Conservation (phyloP, 345 rosid species). For the Pugionium dolabratum region DNA sequence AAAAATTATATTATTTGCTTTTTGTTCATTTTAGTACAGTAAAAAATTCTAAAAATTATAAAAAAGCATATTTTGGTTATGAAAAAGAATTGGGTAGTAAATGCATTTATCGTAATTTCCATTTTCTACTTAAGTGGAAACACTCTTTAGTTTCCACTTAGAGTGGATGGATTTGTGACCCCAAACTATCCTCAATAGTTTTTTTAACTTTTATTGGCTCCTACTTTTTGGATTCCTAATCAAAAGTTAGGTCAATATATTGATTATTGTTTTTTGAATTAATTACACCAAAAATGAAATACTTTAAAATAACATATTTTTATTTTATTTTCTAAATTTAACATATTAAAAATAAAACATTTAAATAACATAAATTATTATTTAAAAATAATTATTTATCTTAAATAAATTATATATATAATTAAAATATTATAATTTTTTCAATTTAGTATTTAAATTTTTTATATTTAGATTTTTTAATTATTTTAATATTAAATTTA, state of each 20-base stretch:
- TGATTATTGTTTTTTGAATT: not conserved
- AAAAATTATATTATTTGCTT: not conserved
- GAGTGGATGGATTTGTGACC: slow-evolving; percentile 28
- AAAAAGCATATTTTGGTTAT: not conserved
- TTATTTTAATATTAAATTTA: no score
- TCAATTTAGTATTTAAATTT: no score
- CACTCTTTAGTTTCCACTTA: slow-evolving; percentile 39
- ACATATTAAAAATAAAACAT: no score
- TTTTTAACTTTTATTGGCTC: not conserved
- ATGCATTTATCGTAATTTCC: slow-evolving; percentile 39
- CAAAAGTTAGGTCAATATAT: slow-evolving; percentile 36
- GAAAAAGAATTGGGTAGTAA: not conserved
- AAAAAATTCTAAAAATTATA: not conserved
- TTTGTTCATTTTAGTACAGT: not conserved
- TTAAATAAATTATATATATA: no score
- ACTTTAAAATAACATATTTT: not conserved
- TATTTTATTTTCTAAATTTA: no score
- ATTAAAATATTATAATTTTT: no score
- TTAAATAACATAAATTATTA: no score
- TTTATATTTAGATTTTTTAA: no score
- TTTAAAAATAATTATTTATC: no score
- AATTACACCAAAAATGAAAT: slow-evolving; percentile 8
- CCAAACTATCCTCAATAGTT: slow-evolving; percentile 25
- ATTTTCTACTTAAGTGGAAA: slow-evolving; percentile 33
- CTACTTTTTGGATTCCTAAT: slow-evolving; percentile 11